Conservation (phyloP, 305 asterid species). For the Fraxinus paxiana region DNA sequence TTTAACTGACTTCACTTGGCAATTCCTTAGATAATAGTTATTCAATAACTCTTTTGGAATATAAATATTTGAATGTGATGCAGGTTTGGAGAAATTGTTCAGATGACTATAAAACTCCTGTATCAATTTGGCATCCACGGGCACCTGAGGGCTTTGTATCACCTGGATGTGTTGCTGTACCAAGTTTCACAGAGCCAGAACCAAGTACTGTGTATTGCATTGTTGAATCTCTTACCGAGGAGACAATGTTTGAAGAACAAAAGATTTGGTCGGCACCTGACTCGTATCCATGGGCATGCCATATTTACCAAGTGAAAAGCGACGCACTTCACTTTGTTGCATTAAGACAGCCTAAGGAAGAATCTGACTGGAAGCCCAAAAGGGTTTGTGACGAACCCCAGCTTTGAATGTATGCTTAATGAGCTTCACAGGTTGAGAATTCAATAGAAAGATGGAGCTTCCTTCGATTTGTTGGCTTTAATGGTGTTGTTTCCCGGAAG, state of each 20-base stretch:
- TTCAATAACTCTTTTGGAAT: background rate
- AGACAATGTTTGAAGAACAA: conserved; percentile 71
- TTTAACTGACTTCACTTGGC: background rate
- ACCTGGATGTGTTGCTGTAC: conserved; percentile 72
- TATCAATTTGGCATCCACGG: conserved; percentile 93
- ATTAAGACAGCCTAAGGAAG: conserved; percentile 75
- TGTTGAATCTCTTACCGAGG: conserved; percentile 66
- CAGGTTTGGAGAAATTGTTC: conserved; percentile 93
- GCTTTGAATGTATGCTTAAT: background rate
- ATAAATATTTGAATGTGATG: conserved; percentile 2
- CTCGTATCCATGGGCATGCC: conserved; percentile 93
- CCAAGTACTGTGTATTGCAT: conserved; percentile 56
- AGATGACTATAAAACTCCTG: conserved; percentile 62
- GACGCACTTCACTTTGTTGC: conserved; percentile 91
- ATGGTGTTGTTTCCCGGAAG: background rate
- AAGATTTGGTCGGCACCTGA: conserved; percentile 89
- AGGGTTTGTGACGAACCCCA: conserved; percentile 42
- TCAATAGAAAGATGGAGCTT: background rate
- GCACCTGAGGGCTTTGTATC: conserved; percentile 87
- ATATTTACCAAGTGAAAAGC: conserved; percentile 65
- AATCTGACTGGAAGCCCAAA: conserved; percentile 62
- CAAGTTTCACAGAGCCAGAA: conserved; percentile 69
- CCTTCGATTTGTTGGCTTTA: background rate
- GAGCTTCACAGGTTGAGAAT: background rate
- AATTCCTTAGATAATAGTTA: background rate